Evolutionary conservation across 2,329 filamentous ascomycete species (phyloP).

Genomic region (Aspergillus felis): DNA sequence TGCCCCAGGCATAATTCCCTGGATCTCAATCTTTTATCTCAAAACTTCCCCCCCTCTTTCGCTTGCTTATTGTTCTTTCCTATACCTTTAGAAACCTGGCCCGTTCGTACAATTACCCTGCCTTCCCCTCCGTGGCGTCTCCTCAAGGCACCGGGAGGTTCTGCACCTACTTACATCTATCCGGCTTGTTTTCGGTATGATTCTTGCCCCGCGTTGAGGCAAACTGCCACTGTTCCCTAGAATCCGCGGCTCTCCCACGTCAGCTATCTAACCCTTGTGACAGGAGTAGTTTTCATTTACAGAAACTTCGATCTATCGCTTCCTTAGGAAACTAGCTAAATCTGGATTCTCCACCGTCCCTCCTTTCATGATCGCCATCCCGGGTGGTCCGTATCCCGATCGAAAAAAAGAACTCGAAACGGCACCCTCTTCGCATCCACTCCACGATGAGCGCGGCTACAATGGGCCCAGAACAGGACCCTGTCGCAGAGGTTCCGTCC

Average conservation of each 20-base stretch:
- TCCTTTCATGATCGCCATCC: background rate
- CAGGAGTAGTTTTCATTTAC: background rate
- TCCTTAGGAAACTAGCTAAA: background rate
- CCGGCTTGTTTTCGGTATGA: background rate
- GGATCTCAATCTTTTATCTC: background rate
- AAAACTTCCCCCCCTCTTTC: background rate
- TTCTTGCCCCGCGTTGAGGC: slow-evolving; percentile 2
- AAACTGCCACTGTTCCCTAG: background rate
- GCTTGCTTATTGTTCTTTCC: no score
- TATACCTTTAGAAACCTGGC: background rate
- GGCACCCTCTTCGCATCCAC: background rate
- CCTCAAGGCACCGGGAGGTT: background rate
- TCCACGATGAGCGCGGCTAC: slow-evolving; percentile 1
- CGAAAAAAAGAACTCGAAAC: background rate
- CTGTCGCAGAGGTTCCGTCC: slow-evolving; percentile 17
- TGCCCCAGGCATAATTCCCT: background rate
- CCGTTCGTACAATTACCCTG: background rate
- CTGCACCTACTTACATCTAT: background rate
- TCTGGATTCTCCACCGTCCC: slow-evolving; percentile 2
- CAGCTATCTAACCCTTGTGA: background rate
- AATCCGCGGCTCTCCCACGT: background rate
- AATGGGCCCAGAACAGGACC: slow-evolving; percentile 20
- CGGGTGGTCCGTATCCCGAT: background rate
- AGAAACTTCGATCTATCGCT: background rate
- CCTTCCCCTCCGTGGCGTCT: background rate